These are phyloP conservation scores for Astrothelium macrocarpum DNA, from an alignment of 495 filamentous ascomycete genomes.

Conservation along the genomic window DNA sequence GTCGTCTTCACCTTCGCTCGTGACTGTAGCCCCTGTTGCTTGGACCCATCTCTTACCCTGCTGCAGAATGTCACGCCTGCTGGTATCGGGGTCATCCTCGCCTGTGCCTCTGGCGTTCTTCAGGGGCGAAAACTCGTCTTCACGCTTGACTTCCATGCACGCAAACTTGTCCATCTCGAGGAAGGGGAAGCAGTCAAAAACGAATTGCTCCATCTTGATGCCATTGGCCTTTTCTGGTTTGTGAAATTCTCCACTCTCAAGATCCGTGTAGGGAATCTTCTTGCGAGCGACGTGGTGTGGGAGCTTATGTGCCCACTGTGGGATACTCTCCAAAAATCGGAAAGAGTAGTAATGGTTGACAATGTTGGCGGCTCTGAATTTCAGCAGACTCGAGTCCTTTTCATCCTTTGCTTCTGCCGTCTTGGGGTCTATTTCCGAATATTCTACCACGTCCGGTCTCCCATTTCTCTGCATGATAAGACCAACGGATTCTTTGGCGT, in stretches of 20 bases:
- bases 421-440: conserved; percentile 87
- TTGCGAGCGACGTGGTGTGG: conserved; percentile 95
- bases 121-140: conserved; percentile 96
- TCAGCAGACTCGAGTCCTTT: conserved; percentile 71
- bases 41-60: conserved; percentile 82
- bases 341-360: conserved; percentile 99
- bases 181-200: conserved; percentile 96
- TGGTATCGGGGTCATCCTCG: conserved; percentile 91
- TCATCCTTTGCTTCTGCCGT: conserved; percentile 83
- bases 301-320: conserved; percentile 70
- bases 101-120: conserved; percentile 91
- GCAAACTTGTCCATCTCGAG: conserved; percentile 82
- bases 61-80: conserved; percentile 73
- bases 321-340: conserved; percentile 83
- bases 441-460: conserved; percentile 95
- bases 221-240: conserved; percentile 94
- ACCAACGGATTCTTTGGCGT: conserved; percentile 92
- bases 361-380: conserved; percentile 96
- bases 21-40: conserved; percentile 64
- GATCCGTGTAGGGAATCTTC: conserved; percentile 83
- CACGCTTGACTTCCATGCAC: conserved; percentile 87
- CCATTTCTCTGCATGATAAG: conserved; percentile 92
- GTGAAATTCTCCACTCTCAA: conserved; percentile 61
- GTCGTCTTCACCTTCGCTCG: conserved; percentile 55
- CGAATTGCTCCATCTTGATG: conserved; percentile 98